Conservation (phyloP, 2,329 filamentous ascomycete species). For the Fusarium miscanthi region DNA sequence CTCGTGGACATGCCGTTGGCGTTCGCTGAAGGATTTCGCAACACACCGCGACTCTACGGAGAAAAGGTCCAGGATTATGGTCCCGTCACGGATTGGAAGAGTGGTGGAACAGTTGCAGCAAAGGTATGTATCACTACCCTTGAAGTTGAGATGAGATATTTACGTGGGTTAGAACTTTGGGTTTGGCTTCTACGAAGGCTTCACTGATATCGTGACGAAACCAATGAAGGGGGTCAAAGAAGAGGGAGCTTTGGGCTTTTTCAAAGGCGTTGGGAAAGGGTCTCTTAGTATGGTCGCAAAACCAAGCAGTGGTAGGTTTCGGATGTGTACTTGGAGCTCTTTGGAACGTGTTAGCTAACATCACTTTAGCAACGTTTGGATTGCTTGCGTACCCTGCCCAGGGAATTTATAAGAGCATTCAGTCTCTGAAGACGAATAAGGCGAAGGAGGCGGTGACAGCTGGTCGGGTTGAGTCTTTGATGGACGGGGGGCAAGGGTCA, state of each 20-base stretch:
- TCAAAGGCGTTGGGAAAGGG: background rate
- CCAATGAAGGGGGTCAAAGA: background rate
- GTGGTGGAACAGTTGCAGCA: background rate
- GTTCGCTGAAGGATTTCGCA: background rate
- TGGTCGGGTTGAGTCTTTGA: background rate
- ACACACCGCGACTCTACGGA: background rate
- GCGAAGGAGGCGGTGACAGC: background rate
- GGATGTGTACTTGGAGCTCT: fast-evolving
- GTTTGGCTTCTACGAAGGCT: background rate
- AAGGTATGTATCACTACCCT: background rate
- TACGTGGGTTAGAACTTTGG: background rate
- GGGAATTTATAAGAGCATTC: background rate
- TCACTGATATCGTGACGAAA: background rate
- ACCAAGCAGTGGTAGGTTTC: background rate
- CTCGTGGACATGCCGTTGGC: background rate
- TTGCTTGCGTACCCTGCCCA: background rate
- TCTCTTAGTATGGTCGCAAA: background rate
- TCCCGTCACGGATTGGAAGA: background rate
- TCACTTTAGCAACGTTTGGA: background rate
- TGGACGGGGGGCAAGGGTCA: fast-evolving
- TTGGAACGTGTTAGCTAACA: fast-evolving
- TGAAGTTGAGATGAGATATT: too few relatives aligned
- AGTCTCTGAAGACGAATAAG: background rate
- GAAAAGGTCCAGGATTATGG: background rate
- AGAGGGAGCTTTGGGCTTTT: background rate